These are phyloP conservation scores for Apostasia shenzhenica DNA, from an alignment of 106 monocot species.

Conservation along the genomic window DNA sequence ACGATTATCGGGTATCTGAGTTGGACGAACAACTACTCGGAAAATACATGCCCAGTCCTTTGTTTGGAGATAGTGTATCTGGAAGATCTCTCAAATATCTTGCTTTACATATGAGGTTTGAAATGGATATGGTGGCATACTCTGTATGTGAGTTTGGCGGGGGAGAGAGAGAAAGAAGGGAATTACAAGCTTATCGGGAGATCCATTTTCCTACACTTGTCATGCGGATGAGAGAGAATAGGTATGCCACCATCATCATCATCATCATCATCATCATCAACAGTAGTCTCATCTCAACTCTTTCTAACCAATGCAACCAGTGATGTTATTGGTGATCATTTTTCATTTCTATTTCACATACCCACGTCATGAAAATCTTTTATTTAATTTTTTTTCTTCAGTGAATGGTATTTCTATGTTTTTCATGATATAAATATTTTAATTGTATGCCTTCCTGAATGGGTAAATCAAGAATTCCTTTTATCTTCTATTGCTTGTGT, in stretches of 20 bases:
- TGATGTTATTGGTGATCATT: too few species aligned
- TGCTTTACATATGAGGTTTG: conserved; percentile 88
- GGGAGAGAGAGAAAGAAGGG: conserved; percentile 55
- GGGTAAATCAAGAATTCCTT: too few species aligned
- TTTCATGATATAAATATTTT: not conserved
- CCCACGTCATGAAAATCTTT: too few species aligned
- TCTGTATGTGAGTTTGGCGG: conserved; percentile 86
- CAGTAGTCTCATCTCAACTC: too few species aligned
- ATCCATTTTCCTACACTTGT: conserved; percentile 74
- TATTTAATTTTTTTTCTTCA: too few species aligned
- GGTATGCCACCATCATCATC: conserved; percentile 16
- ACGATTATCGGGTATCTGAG: conserved; percentile 14
- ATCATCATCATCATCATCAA: too few species aligned
- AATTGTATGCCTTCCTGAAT: not conserved
- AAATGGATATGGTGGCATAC: conserved; percentile 96
- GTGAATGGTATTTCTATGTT: not conserved
- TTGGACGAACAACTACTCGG: conserved; percentile 37
- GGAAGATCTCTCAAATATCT: conserved; percentile 46
- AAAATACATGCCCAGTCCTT: conserved; percentile 15
- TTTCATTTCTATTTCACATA: too few species aligned
- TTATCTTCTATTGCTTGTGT: too few species aligned
- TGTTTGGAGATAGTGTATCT: conserved; percentile 3
- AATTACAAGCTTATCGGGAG: conserved; percentile 80
- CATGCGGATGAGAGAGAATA: conserved; percentile 26
- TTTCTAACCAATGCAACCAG: too few species aligned